Base-by-base conservation (phyloP, 129 eudicot species). In the Deinandra increscens region DNA sequence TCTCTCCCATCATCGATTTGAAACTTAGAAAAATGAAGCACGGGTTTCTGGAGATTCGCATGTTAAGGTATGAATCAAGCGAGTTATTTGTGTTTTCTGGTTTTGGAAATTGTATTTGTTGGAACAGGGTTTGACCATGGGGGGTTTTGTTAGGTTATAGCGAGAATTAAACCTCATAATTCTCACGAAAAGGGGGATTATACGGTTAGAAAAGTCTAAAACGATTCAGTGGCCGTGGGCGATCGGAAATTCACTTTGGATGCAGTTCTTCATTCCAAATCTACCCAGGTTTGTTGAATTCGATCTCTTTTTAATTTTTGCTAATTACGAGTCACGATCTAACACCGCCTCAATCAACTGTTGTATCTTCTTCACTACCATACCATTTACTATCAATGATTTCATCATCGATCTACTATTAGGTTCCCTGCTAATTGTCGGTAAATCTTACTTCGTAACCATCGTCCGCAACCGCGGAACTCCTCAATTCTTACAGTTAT, bases 131-230 rank as follows among this genome's bases (percentile, higher is more conserved):
- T 59, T 68, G 63, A 58, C 0, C 4, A 10, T 43, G 56, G 15
- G 55, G 42, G 19, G 13, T 42, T 69, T 50, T 75, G 51, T 63
- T 78, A 94, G 99, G 99, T 94, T 70, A 78, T 86, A 8, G 93
- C 81, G 79, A 89, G 97, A 72, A 89, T 94, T 43, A 85, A 88
- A 72, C 90, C 97, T 70, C 83, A 77, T 46, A 80, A 81, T 58
- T 83, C 66, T 73, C 76, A 54, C 36, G 81, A 81, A 65, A 79
- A 60, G 60, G 84, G 84, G 6, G 88, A 78, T 72, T 77, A 71
- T 23, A 62, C n/a, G n/a, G n/a, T n/a, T n/a, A n/a, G n/a, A n/a
- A n/a, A n/a, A n/a, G n/a, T n/a, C n/a, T 73, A 14, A 2, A 84
- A 85, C 4, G 77, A 87, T 80, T 81, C 85, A 6, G 46, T 94